Conservation (phyloP, 2,329 filamentous ascomycete genomes). For the Pseudopithomyces maydicus region DNA sequence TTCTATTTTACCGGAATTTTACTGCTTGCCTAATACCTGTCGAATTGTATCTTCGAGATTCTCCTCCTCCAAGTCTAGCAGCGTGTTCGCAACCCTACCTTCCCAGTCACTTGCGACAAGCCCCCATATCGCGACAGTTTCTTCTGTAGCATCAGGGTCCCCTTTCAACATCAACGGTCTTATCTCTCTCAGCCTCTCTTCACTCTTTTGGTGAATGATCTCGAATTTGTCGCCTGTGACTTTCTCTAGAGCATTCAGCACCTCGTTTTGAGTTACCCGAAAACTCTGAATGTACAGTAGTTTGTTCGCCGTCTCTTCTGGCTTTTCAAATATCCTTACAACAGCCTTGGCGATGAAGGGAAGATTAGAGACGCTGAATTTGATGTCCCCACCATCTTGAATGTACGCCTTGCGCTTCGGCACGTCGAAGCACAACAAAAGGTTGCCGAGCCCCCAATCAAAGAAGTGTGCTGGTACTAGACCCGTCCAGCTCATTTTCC, state of each 20-base stretch:
- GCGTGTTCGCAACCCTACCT: slow-evolving; percentile 34
- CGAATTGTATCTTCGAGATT: slow-evolving; percentile 35
- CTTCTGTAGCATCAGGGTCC: slow-evolving; percentile 36
- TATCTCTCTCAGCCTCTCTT: slow-evolving; percentile 27
- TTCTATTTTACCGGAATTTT: not conserved
- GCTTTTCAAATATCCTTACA: slow-evolving; percentile 53
- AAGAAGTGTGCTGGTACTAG: slow-evolving; percentile 67
- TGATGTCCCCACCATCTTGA: slow-evolving; percentile 62
- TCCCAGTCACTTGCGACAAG: slow-evolving; percentile 42
- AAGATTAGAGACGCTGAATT: slow-evolving; percentile 59
- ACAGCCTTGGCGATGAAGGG: slow-evolving; percentile 60
- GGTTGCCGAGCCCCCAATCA: slow-evolving; percentile 59
- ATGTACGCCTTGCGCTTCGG: slow-evolving; percentile 57
- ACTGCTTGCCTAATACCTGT: slow-evolving; percentile 18
- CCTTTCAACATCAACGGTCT: slow-evolving; percentile 41
- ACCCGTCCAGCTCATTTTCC: slow-evolving; percentile 63
- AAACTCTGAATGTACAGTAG: slow-evolving; percentile 65
- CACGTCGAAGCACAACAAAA: slow-evolving; percentile 60
- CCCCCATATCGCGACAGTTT: slow-evolving; percentile 41
- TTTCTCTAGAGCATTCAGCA: slow-evolving; percentile 61
- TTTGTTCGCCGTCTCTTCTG: slow-evolving; percentile 59
- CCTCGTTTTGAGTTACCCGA: slow-evolving; percentile 63
- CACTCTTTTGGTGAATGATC: slow-evolving; percentile 48
- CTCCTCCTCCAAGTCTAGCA: slow-evolving; percentile 39
- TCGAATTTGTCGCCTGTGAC: slow-evolving; percentile 58